Conservation (phyloP, 2,329 filamentous ascomycete species). For the Fusarium sp. region DNA sequence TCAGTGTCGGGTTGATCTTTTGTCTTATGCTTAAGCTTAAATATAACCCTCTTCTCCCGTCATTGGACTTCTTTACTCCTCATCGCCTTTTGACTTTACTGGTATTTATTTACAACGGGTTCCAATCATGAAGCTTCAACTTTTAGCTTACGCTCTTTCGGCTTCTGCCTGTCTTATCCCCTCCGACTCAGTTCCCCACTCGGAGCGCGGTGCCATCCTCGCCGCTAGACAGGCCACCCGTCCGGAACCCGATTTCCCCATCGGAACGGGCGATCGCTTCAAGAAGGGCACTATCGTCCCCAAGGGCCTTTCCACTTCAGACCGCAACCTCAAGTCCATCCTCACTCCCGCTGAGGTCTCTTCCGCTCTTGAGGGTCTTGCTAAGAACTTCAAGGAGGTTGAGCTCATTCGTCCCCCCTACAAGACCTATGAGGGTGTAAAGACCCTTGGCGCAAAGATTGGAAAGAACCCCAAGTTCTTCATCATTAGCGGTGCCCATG, state of each 20-base stretch:
- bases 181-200: constrained; percentile 48
- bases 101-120: not conserved
- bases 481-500: constrained; percentile 66
- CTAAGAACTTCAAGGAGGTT: constrained; percentile 52
- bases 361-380: constrained; percentile 58
- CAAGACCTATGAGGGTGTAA: constrained; percentile 57
- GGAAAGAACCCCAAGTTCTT: constrained; percentile 62
- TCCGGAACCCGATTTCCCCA: constrained; percentile 47
- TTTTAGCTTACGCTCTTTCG: constrained; percentile 38
- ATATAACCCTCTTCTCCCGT: constrained; percentile 11
- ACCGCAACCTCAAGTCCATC: constrained; percentile 55
- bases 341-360: constrained; percentile 60
- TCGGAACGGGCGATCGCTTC: constrained; percentile 59
- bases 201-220: constrained; percentile 19
- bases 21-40: constrained; percentile 16
- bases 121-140: constrained; percentile 47
- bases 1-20: not conserved
- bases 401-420: constrained; percentile 56
- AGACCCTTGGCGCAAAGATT: constrained; percentile 56
- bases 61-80: not conserved
- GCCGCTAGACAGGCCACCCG: constrained; percentile 28
- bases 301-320: constrained; percentile 49
- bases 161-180: constrained; percentile 53
- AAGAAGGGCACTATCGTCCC: constrained; percentile 53
- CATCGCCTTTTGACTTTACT: not conserved